Conservation (phyloP, 1,139 yeast genomes). For the Hyphopichia khmerensis region DNA sequence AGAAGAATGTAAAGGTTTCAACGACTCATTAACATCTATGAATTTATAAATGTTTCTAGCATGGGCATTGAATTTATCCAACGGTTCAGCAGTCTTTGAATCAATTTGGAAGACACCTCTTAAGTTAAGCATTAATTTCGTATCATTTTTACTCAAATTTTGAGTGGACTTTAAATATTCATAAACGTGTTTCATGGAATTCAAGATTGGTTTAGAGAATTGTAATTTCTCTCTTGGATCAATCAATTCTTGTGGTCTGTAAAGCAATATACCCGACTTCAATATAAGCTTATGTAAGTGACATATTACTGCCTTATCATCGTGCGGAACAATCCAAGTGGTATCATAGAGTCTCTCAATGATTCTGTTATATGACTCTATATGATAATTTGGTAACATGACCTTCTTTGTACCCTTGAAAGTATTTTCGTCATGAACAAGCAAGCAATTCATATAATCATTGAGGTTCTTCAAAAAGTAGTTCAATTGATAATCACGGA, state of each 20-base stretch:
- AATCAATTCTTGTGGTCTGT: conserved; percentile 22
- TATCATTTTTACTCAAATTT: conserved; percentile 15
- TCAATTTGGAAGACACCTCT: conserved; percentile 17
- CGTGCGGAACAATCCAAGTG: conserved; percentile 24
- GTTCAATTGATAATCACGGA: conserved; percentile 23
- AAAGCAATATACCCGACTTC: conserved; percentile 31
- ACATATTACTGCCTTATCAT: conserved; percentile 8
- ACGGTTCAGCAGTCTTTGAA: conserved; percentile 12
- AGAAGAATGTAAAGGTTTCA: background rate
- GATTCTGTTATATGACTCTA: conserved; percentile 26
- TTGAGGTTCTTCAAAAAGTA: conserved; percentile 12
- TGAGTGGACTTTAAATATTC: conserved; percentile 14
- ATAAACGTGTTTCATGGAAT: conserved; percentile 23
- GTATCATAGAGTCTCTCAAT: conserved; percentile 21
- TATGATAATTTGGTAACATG: conserved; percentile 19
- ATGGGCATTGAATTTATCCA: conserved; percentile 9
- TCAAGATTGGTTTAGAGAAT: conserved; percentile 17
- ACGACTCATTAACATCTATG: background rate
- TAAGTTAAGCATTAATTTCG: conserved; percentile 17
- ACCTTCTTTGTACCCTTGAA: conserved; percentile 11
- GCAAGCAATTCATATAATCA: conserved; percentile 20
- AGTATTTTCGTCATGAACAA: conserved; percentile 16
- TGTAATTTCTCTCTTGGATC: conserved; percentile 18
- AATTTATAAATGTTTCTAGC: conserved; percentile 7
- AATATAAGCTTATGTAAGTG: conserved; percentile 25